Percentiles rank a stretch among this genome's conserved stretches.
phyloP scores from a whole-genome alignment of 257 asterid genomes.

The Haberlea rhodopensis region DNA sequence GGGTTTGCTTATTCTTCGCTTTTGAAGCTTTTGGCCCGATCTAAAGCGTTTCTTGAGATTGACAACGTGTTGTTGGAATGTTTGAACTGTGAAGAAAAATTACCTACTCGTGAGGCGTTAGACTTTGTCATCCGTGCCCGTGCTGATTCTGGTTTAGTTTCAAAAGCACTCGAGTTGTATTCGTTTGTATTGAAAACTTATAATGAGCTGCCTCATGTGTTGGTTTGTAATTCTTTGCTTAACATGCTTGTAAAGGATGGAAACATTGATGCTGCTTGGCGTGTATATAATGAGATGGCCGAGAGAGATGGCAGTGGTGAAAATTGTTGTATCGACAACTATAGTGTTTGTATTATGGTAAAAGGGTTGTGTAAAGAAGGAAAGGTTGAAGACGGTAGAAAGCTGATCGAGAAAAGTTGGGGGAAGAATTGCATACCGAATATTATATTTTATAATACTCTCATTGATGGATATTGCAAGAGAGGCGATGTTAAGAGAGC shows the following conservation, averaged over 20 bases:
- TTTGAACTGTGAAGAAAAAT: constrained; percentile 53
- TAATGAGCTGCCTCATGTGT: constrained; percentile 47
- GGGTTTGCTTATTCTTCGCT: constrained; percentile 79
- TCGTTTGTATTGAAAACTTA: constrained; percentile 41
- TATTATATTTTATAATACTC: constrained; percentile 68
- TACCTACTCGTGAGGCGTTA: constrained; percentile 68
- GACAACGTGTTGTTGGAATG: constrained; percentile 52
- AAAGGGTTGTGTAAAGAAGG: constrained; percentile 76
- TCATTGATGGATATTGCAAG: constrained; percentile 83
- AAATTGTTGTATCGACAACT: constrained; percentile 49
- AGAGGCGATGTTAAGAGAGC: constrained; percentile 62
- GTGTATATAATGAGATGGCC: constrained; percentile 54
- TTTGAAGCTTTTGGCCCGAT: constrained; percentile 74
- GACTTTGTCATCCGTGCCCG: constrained; percentile 54
- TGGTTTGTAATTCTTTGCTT: constrained; percentile 78
- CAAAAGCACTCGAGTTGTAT: constrained; percentile 60
- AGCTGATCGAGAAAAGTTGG: constrained; percentile 76
- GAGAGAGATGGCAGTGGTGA: constrained; percentile 43
- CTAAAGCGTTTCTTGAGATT: constrained; percentile 48
- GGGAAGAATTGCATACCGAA: constrained; percentile 80
- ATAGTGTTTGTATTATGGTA: constrained; percentile 75
- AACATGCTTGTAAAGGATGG: constrained; percentile 63
- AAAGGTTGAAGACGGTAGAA: constrained; percentile 63
- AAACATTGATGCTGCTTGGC: constrained; percentile 47
- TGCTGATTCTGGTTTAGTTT: constrained; percentile 50